Evolutionary conservation across 768 basidiomycete species (phyloP).

Genomic region (Dacryopinax primogenitus): DNA sequence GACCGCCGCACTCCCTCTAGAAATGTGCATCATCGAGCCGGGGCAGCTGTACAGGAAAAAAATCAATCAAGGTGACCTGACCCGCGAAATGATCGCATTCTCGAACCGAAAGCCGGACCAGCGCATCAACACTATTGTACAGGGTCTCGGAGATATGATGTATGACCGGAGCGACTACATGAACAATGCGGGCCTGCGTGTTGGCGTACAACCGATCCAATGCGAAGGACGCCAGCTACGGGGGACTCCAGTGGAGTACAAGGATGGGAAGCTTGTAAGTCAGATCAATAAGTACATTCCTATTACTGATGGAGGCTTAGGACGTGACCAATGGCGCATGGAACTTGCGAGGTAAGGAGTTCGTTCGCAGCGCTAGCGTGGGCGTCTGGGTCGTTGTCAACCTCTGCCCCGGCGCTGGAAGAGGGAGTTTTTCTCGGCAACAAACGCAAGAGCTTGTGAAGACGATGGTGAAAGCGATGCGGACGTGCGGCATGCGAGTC

Average conservation of each 20-base stretch:
- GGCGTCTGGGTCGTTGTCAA: not conserved
- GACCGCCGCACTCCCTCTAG: not conserved
- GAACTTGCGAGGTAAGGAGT: not conserved
- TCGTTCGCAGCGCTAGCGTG: not conserved
- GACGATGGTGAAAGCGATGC: not conserved
- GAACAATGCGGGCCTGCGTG: not conserved
- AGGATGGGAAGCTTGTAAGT: not conserved
- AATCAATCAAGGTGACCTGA: not conserved
- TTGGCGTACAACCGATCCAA: not conserved
- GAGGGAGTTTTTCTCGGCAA: not conserved
- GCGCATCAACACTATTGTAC: not conserved
- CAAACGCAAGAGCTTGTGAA: not conserved
- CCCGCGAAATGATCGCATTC: not conserved
- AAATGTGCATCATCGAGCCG: constrained; percentile 1
- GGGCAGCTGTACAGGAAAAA: not conserved
- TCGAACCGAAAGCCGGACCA: not conserved
- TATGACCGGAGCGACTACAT: not conserved
- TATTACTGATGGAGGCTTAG: not conserved
- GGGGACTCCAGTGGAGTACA: not conserved
- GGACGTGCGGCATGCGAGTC: not conserved
- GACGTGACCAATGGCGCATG: not conserved
- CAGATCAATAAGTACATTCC: not conserved
- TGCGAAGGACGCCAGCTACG: not conserved
- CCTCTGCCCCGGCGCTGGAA: not conserved
- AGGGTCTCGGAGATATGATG: not conserved